Base-by-base conservation (phyloP, 2,329 filamentous ascomycete species). In the Trichoderma sp. region DNA sequence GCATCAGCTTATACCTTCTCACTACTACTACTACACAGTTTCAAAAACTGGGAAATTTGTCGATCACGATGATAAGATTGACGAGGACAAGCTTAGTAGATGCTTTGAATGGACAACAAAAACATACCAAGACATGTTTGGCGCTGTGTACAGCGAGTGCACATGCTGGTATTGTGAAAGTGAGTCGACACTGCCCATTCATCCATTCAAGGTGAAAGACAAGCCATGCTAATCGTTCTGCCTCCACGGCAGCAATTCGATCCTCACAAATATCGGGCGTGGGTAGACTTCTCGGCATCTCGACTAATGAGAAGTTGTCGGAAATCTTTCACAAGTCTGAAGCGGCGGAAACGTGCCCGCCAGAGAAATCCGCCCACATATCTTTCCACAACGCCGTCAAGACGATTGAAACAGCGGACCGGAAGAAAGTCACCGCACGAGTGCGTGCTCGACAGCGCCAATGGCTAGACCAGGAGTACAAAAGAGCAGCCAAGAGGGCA, bases 111-210 rank as follows among this genome's bases (percentile, higher is more conserved):
- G 87, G 86, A 96, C 92, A 0, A 87, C 84, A 73, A 89, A 89
- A 72, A 80, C 77, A 1, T 96, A 94, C 75, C 86, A 92, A 72
- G 86, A 87, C 32, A 77, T 80, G 15, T 93, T 86, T 71, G 79
- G 81, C 17, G 85, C 89, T 60, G 84, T 92, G 5, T 96, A 94
- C 76, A 89, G 86, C 1, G 89, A 91, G 76, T 94, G 92, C 73
- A 91, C 88, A 0, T 94, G 92, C 77, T 94, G 91, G 91, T 93
- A 94, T 76, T 96, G 92, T 78, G 92, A 95, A 77, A 84, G 80
- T 45, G 71, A 79, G 19, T 72, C 82, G 2, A 78, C 89, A 17
- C 80, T 81, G 7, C 72, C 81, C 7, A 0, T 15, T 12, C 25
- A 6, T 83, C 81, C 1, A 80, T 77, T 37, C 79, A 81, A 7